A percentile compares a stretch with the other conserved stretches of the same genome.
These are phyloP conservation scores for Phytopythium vexans DNA, from an alignment of 352 stramenopile genomes.

Conservation along the genomic window DNA sequence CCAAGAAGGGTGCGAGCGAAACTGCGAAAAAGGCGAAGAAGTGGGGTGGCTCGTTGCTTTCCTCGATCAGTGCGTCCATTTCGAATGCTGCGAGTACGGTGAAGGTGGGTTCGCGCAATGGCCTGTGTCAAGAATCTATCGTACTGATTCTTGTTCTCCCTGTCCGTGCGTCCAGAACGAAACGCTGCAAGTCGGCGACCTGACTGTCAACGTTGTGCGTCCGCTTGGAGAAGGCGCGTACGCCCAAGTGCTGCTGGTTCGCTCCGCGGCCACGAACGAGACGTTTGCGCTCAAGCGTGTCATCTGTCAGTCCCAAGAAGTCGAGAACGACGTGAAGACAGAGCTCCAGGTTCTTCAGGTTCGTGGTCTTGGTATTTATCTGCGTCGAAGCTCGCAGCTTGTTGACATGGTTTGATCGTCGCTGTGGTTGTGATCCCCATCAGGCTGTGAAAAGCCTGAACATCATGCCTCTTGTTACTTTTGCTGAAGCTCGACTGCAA, in stretches of 20 bases:
- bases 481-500: constrained; percentile 60
- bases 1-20: constrained; percentile 75
- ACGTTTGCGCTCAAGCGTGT: constrained; percentile 82
- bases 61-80: constrained; percentile 74
- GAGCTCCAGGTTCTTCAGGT: constrained; percentile 78
- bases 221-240: constrained; percentile 73
- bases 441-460: constrained; percentile 82
- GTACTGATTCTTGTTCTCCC: neutral
- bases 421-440: neutral
- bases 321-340: constrained; percentile 70
- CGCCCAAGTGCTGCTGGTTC: constrained; percentile 80
- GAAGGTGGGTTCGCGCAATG: constrained; percentile 31
- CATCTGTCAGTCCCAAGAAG: constrained; percentile 78
- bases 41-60: constrained; percentile 78
- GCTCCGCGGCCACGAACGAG: constrained; percentile 58
- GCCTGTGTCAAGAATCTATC: neutral
- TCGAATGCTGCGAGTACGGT: constrained; percentile 51
- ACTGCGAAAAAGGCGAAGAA: constrained; percentile 89
- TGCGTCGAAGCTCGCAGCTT: neutral
- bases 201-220: constrained; percentile 66
- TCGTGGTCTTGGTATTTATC: neutral
- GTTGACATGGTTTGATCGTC: neutral
- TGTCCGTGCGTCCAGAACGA: constrained; percentile 34
- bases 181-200: constrained; percentile 68
- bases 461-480: constrained; percentile 77